Percentiles rank a stretch among this genome's conserved stretches.
These are phyloP conservation scores for Ogataea populi-albae DNA, from an alignment of 805 yeast species.

Conservation along the genomic window DNA sequence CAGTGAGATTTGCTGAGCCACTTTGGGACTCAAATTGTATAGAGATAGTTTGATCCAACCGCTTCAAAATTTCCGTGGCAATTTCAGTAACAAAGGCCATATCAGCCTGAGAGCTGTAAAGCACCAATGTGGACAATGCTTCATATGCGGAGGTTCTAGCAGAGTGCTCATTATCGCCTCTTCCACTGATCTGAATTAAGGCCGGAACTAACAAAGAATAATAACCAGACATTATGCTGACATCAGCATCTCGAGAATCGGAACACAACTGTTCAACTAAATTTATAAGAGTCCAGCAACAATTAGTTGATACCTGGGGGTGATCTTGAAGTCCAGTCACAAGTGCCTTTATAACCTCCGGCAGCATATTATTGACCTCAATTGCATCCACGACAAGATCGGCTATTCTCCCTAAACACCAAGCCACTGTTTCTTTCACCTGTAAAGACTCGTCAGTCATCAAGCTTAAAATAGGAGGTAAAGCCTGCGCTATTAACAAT, in stretches of 20 bases:
- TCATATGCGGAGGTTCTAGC: conserved; percentile 97
- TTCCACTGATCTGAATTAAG: conserved; percentile 64
- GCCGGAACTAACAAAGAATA: conserved; percentile 68
- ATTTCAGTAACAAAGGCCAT: conserved; percentile 66
- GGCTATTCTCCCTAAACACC: conserved; percentile 97
- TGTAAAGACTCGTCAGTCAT: conserved; percentile 75
- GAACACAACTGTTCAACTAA: conserved; percentile 76
- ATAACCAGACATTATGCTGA: conserved; percentile 71
- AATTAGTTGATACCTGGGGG: conserved; percentile 91
- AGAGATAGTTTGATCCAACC: conserved; percentile 67
- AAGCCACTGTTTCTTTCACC: conserved; percentile 95
- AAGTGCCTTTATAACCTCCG: conserved; percentile 70
- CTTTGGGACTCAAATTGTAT: conserved; percentile 47
- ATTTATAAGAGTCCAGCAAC: conserved; percentile 96
- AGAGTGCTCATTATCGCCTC: conserved; percentile 78
- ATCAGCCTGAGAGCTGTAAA: conserved; percentile 68
- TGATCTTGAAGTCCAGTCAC: conserved; percentile 82
- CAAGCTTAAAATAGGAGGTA: conserved; percentile 70
- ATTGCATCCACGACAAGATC: conserved; percentile 80
- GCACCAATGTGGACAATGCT: conserved; percentile 79
- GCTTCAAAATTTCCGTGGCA: conserved; percentile 68
- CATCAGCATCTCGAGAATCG: conserved; percentile 45
- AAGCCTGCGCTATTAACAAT: conserved; percentile 72
- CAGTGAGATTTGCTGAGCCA: conserved; percentile 26
- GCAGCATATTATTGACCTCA: conserved; percentile 61